Evolutionary conservation across 2,329 filamentous ascomycete species (phyloP).

Genomic region (Elsinoe perseae): DNA sequence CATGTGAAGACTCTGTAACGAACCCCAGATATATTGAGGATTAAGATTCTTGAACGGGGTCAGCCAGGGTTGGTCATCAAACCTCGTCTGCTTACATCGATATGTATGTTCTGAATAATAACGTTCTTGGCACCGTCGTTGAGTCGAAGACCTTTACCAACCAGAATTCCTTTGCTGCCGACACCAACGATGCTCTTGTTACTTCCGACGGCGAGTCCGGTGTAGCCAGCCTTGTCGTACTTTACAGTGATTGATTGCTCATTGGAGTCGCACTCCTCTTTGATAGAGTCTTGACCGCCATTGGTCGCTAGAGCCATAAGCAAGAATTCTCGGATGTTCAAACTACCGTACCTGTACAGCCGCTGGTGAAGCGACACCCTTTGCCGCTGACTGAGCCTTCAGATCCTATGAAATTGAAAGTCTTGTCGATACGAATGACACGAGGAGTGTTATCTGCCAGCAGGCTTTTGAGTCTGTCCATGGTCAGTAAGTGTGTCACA

Average conservation of each 20-base stretch:
- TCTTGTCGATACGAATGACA: slow-evolving; percentile 51
- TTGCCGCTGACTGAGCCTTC: slow-evolving; percentile 40
- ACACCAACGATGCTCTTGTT: slow-evolving; percentile 38
- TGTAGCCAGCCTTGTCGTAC: slow-evolving; percentile 30
- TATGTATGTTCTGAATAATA: slow-evolving; percentile 42
- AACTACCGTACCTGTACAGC: slow-evolving; percentile 28
- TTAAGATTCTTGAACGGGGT: slow-evolving; percentile 26
- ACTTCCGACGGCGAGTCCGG: slow-evolving; percentile 30
- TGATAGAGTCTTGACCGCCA: slow-evolving; percentile 43
- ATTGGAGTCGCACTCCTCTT: slow-evolving; percentile 45
- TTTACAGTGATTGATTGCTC: slow-evolving; percentile 28
- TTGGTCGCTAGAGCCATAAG: not conserved
- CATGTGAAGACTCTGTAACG: too few species aligned
- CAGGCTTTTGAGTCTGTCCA: not conserved
- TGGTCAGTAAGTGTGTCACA: not conserved
- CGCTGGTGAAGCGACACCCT: slow-evolving; percentile 52
- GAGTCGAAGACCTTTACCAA: slow-evolving; percentile 37
- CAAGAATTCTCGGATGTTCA: not conserved
- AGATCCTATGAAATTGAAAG: slow-evolving; percentile 29
- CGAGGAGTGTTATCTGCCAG: slow-evolving; percentile 47
- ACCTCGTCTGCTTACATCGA: slow-evolving; percentile 21
- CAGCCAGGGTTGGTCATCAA: not conserved
- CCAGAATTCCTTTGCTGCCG: slow-evolving; percentile 34
- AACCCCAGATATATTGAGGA: slow-evolving; percentile 35
- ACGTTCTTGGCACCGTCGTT: slow-evolving; percentile 42